Evolutionary conservation across 2,329 filamentous ascomycete genomes (phyloP).

Genomic region (Paraconiothyrium sp.): DNA sequence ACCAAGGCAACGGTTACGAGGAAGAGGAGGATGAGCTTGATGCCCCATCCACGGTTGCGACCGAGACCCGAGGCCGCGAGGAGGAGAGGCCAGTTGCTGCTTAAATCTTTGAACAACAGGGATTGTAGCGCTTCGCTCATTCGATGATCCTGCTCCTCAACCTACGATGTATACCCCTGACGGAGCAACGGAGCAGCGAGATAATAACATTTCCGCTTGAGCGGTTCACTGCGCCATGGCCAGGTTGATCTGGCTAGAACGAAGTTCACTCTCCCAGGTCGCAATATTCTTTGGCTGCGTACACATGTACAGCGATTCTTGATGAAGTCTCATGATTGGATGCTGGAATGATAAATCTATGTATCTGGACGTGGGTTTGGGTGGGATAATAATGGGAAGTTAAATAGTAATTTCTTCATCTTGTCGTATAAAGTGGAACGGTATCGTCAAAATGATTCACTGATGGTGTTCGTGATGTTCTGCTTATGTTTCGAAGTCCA

Average conservation of each 20-base stretch:
- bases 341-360: conserved; percentile 1
- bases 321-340: conserved; percentile 8
- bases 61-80: conserved; percentile 58
- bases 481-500: neutral
- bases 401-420: conserved; percentile 1
- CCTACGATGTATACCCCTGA: conserved; percentile 48
- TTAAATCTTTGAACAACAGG: conserved; percentile 34
- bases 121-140: conserved; percentile 31
- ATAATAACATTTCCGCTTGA: neutral
- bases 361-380: neutral
- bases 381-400: neutral
- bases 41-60: conserved; percentile 51
- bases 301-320: conserved; percentile 11
- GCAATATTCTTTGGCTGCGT: neutral
- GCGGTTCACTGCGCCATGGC: neutral
- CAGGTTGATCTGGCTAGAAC: neutral
- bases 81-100: conserved; percentile 54
- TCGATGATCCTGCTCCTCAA: conserved; percentile 36
- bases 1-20: conserved; percentile 69
- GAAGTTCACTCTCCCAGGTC: neutral
- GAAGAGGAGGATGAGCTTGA: conserved; percentile 71
- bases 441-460: too few species aligned
- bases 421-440: neutral
- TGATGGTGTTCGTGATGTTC: neutral
- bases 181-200: conserved; percentile 27